Base-by-base conservation (phyloP, 108 stramenopile genomes). In the Licmophora abbreviata region DNA sequence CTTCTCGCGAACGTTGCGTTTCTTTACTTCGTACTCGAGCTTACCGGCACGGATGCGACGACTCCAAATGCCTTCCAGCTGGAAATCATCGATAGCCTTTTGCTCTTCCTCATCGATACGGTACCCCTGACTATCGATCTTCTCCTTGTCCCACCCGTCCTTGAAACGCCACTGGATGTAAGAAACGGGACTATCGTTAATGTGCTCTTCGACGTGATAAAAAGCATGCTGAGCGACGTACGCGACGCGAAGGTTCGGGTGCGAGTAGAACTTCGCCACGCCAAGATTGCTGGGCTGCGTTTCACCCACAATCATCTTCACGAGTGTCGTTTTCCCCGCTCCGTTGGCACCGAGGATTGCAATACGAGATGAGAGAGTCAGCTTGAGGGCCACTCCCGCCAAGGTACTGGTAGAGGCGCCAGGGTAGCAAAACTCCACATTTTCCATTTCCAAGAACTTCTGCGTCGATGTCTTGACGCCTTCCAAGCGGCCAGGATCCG, bases 161-260 rank as follows among this genome's bases (percentile, higher is more conserved):
- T 84, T 92, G 76, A 94, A 97, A 48, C 96, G 84, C 96, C 96
- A 97, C 69, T 93, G 91, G 56, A 97, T 85, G 84, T 97, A 97
- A 21, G 89, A 60, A 9, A 71, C 87, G n/a, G 96, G 96, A 48
- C 71, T 70, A 28, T 88, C 68, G 23, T 94, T 88, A 54, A 94
- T 76, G 63, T 97, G 96, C 59, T 87, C 66, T 67, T 97, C 96
- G 12, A 97, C 88, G 74, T 97, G 96, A 53, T 80, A 79, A 57
- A 97, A 93, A 35, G 92, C 83, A 59, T 97, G 96, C 79, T 97
- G 96, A 7, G 93, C 90, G 28, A 97, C 94, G 61, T 97, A 97
- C 15, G 96, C 96, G 43, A 94, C 68, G 41, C 95, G 82, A 45
- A 96, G 76, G 56, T 96, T 96, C 48, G 75, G 88, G 51, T 97